phyloP scores from a whole-genome alignment of 805 yeast species.

The Sungouiozyma intestinalis region DNA sequence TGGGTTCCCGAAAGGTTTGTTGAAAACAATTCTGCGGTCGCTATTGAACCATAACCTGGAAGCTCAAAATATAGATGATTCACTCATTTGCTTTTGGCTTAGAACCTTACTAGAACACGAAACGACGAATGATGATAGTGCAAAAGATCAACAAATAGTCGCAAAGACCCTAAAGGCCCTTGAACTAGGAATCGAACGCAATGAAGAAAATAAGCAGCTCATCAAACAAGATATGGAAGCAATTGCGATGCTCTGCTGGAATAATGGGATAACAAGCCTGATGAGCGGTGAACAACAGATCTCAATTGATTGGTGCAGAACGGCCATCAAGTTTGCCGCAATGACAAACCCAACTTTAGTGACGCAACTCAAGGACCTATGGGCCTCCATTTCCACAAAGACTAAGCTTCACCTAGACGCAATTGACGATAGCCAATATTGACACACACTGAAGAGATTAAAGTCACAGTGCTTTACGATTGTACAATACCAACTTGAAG shows the following conservation, averaged over 20 bases:
- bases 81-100: slow-evolving; percentile 24
- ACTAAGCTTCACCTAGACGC: slow-evolving; percentile 1
- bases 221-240: slow-evolving; percentile 28
- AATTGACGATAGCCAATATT: not conserved
- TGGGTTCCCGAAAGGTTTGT: slow-evolving; percentile 12
- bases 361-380: slow-evolving; percentile 16
- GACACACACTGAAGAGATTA: too few species aligned
- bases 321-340: slow-evolving; percentile 20
- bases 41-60: slow-evolving; percentile 20
- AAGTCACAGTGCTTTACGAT: too few species aligned
- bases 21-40: slow-evolving; percentile 10
- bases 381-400: slow-evolving; percentile 21
- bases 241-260: slow-evolving; percentile 32
- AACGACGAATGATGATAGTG: not conserved
- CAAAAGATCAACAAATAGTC: not conserved
- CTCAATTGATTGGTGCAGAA: slow-evolving; percentile 24
- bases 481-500: too few species aligned
- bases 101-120: slow-evolving; percentile 15
- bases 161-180: not conserved
- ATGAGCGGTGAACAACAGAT: slow-evolving; percentile 13
- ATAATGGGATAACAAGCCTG: slow-evolving; percentile 27
- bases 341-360: slow-evolving; percentile 22
- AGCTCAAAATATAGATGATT: slow-evolving; percentile 6
- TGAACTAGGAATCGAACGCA: slow-evolving; percentile 1
- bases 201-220: slow-evolving; percentile 4